Conservation (phyloP, 176 grass and related monocot species). For the Lolium perenne region DNA sequence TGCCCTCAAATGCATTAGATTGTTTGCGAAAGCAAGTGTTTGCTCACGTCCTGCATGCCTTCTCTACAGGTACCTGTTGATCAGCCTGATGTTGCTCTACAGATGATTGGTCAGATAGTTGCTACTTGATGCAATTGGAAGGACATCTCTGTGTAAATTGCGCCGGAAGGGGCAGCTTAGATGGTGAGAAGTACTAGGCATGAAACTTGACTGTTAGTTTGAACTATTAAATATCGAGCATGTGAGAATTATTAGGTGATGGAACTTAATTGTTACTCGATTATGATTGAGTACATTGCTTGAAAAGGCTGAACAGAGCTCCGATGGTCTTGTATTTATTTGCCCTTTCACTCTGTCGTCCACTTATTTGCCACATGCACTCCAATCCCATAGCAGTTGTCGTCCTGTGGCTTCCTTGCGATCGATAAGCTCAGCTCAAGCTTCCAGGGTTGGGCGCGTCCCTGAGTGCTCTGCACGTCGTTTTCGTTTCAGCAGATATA, state of each 20-base stretch:
- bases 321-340: no score
- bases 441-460: no score
- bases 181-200: background rate
- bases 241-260: background rate
- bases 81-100: background rate
- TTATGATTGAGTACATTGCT: no score
- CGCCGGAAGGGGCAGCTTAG: background rate
- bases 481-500: no score
- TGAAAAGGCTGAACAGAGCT: no score
- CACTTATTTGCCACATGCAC: no score
- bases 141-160: background rate
- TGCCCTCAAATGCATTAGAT: background rate
- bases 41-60: background rate
- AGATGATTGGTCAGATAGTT: background rate
- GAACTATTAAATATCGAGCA: no score
- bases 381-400: no score
- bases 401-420: no score
- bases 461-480: no score
- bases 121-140: background rate
- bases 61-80: background rate
- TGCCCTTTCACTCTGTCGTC: no score
- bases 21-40: background rate
- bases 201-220: background rate
- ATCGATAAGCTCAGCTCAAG: no score
- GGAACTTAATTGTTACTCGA: background rate